Conservation (phyloP, 495 filamentous ascomycete genomes). For the Aspergillus cristatus region DNA sequence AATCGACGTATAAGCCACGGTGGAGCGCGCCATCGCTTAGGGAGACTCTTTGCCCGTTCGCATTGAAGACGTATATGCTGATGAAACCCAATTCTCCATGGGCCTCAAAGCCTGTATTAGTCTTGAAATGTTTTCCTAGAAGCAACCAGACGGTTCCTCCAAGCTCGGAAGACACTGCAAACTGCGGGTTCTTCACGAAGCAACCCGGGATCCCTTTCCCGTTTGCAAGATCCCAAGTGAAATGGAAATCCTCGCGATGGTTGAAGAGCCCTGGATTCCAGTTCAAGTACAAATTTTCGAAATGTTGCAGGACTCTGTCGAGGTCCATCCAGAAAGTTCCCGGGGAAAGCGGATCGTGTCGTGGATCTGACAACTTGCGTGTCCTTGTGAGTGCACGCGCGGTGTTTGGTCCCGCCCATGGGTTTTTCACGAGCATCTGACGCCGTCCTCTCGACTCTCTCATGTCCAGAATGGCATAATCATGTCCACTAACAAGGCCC, state of each 20-base stretch:
- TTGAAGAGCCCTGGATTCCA: constrained; percentile 88
- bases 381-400: constrained; percentile 7
- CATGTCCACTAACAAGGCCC: constrained; percentile 82
- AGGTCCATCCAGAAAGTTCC: constrained; percentile 90
- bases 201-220: constrained; percentile 46
- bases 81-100: constrained; percentile 61
- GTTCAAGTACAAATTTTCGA: constrained; percentile 91
- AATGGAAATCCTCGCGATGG: constrained; percentile 78
- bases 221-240: constrained; percentile 70
- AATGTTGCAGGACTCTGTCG: constrained; percentile 76
- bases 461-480: constrained; percentile 85
- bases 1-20: constrained; percentile 80
- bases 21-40: constrained; percentile 57
- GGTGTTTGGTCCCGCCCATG: constrained; percentile 71
- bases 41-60: constrained; percentile 63
- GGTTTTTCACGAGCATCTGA: constrained; percentile 83
- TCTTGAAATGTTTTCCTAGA: constrained; percentile 70
- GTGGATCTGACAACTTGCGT: constrained; percentile 5
- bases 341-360: constrained; percentile 28
- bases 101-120: constrained; percentile 20
- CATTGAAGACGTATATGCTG: constrained; percentile 70
- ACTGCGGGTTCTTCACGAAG: constrained; percentile 78
- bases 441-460: constrained; percentile 53
- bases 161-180: constrained; percentile 47
- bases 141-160: constrained; percentile 72